These are phyloP conservation scores for Epichloe hybrida DNA, from an alignment of 2,329 filamentous ascomycete genomes.

Conservation along the genomic window DNA sequence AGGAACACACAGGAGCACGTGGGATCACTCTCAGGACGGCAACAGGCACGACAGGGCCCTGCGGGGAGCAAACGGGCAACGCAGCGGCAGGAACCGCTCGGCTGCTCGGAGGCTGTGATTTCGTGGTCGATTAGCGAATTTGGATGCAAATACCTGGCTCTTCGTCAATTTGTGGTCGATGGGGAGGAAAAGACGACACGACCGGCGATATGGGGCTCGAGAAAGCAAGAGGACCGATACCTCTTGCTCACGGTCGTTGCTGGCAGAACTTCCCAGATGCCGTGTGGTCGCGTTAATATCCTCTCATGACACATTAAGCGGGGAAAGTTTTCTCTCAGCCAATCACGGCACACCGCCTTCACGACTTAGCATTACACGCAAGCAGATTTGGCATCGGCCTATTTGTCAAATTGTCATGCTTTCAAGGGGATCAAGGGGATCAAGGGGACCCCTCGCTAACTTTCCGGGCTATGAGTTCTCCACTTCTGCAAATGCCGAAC, in stretches of 20 bases:
- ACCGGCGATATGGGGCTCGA: neutral
- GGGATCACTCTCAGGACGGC: neutral
- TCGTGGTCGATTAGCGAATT: constrained; percentile 1
- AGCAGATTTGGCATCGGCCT: too few relatives aligned
- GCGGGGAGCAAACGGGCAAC: constrained; percentile 8
- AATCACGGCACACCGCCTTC: constrained; percentile 17
- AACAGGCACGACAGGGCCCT: neutral
- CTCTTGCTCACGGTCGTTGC: constrained; percentile 5
- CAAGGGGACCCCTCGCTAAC: too few relatives aligned
- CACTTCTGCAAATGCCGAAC: too few relatives aligned
- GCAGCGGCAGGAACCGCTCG: constrained; percentile 4
- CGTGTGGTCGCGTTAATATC: constrained; percentile 14
- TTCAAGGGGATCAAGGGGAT: too few relatives aligned
- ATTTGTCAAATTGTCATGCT: too few relatives aligned
- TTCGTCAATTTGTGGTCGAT: too few relatives aligned
- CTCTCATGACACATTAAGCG: constrained; percentile 27
- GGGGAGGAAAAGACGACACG: neutral
- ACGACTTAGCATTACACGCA: too few relatives aligned
- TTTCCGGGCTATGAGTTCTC: too few relatives aligned
- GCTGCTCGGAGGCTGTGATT: neutral
- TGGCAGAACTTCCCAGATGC: constrained; percentile 7
- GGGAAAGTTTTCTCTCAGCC: constrained; percentile 15
- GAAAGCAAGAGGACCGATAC: constrained; percentile 1
- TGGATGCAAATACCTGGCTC: neutral
- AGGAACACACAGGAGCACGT: neutral